Base-by-base conservation (phyloP, 1,139 yeast genomes). In the Pichia sp. region DNA sequence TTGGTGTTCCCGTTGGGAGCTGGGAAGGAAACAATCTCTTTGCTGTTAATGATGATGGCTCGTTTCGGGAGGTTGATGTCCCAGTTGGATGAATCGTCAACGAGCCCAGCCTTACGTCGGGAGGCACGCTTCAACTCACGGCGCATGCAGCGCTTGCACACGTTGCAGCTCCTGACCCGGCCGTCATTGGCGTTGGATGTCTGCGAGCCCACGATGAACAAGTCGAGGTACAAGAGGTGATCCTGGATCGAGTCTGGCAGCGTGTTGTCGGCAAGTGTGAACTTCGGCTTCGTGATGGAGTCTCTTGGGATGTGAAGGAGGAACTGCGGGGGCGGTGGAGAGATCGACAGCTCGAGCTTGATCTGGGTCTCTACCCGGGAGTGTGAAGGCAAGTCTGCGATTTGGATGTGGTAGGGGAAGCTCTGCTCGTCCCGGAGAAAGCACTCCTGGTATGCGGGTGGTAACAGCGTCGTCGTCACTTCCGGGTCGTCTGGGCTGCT, bases 331-430 rank as follows among this genome's bases (percentile, higher is more conserved):
- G 96, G 95, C 10, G 89, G 80, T 2, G 96, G 96, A 38, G 82
- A 76, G 50, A 90, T 73, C 7, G 80, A 70, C 34, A 93, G 72
- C 51, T 80, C 77, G 55, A 93, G 74, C 68, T 90, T 92, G 67
- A 92, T 89, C 72, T 93, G 98, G 23, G 97, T 93, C 71, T 93
- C 99, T 5, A 93, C 98, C 61, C 99, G 80, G 8, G 97, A 89
- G 62, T 83, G 83, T 10, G 79, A 71, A 1, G 97, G 97, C 51
- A 92, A 72, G 54, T 84, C 86, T 11, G 77, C 72, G 1, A 90
- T 73, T 34, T 72, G 71, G 57, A 92, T 65, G 53, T 77, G 73
- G 69, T 82, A 87, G 4, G 90, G 90, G 57, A 86, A 72, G 11
- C 48, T 38, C 11, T 71, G 67, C 31, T 67, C 66, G 62, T 72